phyloP scores from a whole-genome alignment of 2,329 filamentous ascomycete species.

The Metarhizium brunneum region DNA sequence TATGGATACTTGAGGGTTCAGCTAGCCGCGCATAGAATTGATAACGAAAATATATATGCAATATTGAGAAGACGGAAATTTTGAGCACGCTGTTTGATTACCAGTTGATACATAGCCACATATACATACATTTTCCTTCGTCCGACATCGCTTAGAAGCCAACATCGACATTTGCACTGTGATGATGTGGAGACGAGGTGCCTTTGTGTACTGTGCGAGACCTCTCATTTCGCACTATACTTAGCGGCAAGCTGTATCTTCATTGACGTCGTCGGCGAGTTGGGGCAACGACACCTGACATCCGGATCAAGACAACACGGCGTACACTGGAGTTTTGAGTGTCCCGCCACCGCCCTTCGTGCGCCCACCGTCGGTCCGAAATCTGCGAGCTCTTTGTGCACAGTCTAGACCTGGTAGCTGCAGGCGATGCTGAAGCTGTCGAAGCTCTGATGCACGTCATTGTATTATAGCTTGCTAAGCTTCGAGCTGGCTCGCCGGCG shows the following conservation, averaged over 20 bases:
- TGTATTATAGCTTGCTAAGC: slow-evolving; percentile 19
- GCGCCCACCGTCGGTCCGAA: not conserved
- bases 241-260: not conserved
- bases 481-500: slow-evolving; percentile 33
- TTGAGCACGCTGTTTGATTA: too few species aligned
- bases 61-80: too few species aligned
- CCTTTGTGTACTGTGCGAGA: not conserved
- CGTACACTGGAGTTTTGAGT: not conserved
- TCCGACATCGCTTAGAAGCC: too few species aligned
- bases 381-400: not conserved
- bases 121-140: too few species aligned
- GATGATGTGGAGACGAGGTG: not conserved
- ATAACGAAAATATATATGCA: not conserved
- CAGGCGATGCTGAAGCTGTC: not conserved
- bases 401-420: not conserved
- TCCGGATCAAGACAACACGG: not conserved
- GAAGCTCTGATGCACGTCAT: slow-evolving; percentile 21
- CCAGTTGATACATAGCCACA: too few species aligned
- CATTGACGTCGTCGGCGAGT: slow-evolving; percentile 19
- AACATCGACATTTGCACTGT: not conserved
- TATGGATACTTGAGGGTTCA: not conserved
- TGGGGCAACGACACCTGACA: not conserved
- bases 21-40: not conserved
- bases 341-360: not conserved
- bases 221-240: not conserved